Evolutionary conservation across 2,329 filamentous ascomycete species (phyloP), one percentile per base, ranked within the genome.

Genomic region (Aspergillus costaricaensis): DNA sequence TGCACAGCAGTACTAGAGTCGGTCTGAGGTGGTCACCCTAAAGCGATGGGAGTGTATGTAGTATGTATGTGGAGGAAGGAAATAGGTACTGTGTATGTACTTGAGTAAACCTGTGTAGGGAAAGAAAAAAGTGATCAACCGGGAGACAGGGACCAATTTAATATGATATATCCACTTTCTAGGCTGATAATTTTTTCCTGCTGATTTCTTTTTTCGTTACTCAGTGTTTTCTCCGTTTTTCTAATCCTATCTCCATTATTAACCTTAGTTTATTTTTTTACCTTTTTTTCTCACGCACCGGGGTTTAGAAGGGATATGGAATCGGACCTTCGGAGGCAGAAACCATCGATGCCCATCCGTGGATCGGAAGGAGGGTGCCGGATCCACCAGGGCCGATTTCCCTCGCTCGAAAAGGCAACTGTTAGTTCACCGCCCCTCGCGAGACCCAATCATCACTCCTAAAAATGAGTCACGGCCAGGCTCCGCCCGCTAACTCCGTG

Each of bases 161-260:
- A 56, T 63, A 57, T 67, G 66, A 68, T 68, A 68, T 68, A 68
- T 67, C 66, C 66, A 64, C 60, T 63, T 62, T 55, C 53, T 32
- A 55, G 53, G 62, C 47, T 59, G 49, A 38, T 38, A 27, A 47
- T 55, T 55, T 56, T 38, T 51, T 21, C 17, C 27, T 52, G 19
- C 44, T 57, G 57, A 58, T 60, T 61, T 57, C 55, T 57, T 30
- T 57, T 62, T 55, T 44, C 21, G 30, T 47, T 63, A 27, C 36
- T 62, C 36, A 23, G 41, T 41, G 19, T 30, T 39, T 36, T 36
- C 32, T 36, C 32, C 12, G 32, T 36, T 15, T 30, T 50, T 19
- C 47, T 50, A n/a, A 38, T 36, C 41, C 49, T 44, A 55, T 55
- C 52, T 52, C 52, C 53, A 53, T 48, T 62, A 50, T 17, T 32